Conservation (phyloP, 2,329 filamentous ascomycete species). For the Penicillium sp. region DNA sequence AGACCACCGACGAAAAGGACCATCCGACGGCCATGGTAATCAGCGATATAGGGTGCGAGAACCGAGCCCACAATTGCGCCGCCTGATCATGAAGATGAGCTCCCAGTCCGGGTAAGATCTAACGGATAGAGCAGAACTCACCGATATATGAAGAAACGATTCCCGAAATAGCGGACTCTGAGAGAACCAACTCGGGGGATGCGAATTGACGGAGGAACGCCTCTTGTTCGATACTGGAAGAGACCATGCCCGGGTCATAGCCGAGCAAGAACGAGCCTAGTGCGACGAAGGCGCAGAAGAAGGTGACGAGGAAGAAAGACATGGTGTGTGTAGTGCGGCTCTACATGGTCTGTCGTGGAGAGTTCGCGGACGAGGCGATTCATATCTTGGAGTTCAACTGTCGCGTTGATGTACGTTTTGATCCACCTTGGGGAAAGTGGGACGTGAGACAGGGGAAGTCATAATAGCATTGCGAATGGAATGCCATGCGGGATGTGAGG, state of each 20-base stretch:
- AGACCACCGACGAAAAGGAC: slow-evolving; percentile 36
- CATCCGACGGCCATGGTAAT: slow-evolving; percentile 32
- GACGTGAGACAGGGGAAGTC: slow-evolving; percentile 18
- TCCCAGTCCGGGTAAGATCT: not conserved
- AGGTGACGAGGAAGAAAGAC: slow-evolving; percentile 31
- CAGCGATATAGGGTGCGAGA: slow-evolving; percentile 33
- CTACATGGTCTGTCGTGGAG: slow-evolving; percentile 6
- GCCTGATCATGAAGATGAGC: slow-evolving; percentile 25
- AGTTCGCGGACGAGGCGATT: not conserved
- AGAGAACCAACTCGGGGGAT: slow-evolving; percentile 18
- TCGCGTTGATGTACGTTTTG: slow-evolving; percentile 11
- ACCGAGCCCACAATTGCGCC: slow-evolving; percentile 40
- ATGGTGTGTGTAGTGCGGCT: slow-evolving; percentile 21
- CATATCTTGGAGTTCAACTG: not conserved
- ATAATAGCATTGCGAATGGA: slow-evolving; percentile 6
- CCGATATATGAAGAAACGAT: slow-evolving; percentile 43
- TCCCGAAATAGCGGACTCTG: slow-evolving; percentile 35
- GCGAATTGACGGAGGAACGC: slow-evolving; percentile 34
- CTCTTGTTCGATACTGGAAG: slow-evolving; percentile 35
- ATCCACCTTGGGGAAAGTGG: slow-evolving; percentile 17
- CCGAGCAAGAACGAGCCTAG: slow-evolving; percentile 50
- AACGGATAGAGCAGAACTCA: not conserved
- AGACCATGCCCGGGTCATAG: slow-evolving; percentile 45
- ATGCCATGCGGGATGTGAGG: slow-evolving; percentile 22
- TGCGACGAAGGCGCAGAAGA: slow-evolving; percentile 44